These are phyloP conservation scores for Hypoxylon rubiginosum DNA, from an alignment of 2,329 filamentous ascomycete species.

Conservation along the genomic window DNA sequence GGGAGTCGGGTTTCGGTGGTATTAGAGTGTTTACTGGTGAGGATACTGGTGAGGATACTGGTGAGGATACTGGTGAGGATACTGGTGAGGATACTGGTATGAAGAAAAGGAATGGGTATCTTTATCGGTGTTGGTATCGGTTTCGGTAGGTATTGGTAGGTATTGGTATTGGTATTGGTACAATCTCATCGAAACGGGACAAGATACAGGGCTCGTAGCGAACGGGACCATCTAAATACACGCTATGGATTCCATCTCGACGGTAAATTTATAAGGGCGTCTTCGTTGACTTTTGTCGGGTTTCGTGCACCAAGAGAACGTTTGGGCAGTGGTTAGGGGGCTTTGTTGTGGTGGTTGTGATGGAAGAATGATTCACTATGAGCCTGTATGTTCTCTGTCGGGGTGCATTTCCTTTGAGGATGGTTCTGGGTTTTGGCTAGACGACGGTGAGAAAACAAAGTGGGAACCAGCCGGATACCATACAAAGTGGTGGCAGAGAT, in stretches of 20 bases:
- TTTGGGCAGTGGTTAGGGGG: conserved; percentile 3
- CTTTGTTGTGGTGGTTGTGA: conserved; percentile 32
- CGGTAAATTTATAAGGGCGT: conserved; percentile 22
- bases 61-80: no score
- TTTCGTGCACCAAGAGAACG: conserved; percentile 12
- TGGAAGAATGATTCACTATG: conserved; percentile 19
- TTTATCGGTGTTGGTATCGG: not conserved
- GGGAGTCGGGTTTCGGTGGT: conserved; percentile 28
- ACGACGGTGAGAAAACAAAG: conserved; percentile 26
- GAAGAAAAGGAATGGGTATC: conserved; percentile 34
- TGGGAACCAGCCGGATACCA: conserved; percentile 41
- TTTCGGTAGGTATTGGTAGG: no score
- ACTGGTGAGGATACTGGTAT: conserved; percentile 21
- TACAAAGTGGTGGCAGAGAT: conserved; percentile 10
- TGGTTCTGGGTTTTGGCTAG: not conserved
- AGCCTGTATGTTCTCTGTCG: conserved; percentile 12
- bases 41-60: no score
- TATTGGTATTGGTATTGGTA: conserved; percentile 39
- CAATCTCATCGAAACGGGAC: conserved; percentile 42
- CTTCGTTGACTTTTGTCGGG: conserved; percentile 28
- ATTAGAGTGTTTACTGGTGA: conserved; percentile 33
- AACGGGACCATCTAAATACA: conserved; percentile 53
- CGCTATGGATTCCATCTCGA: conserved; percentile 46
- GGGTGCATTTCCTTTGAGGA: not conserved
- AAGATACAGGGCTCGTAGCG: conserved; percentile 39